phyloP scores from a whole-genome alignment of 2,329 filamentous ascomycete species.

The Thermochaetoides dissita region DNA sequence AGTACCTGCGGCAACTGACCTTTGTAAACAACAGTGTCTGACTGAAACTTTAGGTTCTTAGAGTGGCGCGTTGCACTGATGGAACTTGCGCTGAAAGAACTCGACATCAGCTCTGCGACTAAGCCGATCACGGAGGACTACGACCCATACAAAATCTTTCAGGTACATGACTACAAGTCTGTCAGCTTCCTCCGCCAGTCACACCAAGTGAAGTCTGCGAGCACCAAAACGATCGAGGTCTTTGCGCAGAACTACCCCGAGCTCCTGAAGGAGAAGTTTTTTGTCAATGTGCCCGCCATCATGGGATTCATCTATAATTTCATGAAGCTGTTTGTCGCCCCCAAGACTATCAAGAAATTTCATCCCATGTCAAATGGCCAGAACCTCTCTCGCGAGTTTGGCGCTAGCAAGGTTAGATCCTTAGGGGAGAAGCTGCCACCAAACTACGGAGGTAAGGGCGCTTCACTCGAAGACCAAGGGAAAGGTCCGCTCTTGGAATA shows the following conservation, averaged over 20 bases:
- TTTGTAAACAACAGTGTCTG: neutral
- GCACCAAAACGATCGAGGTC: slow-evolving; percentile 65
- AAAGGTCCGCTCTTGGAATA: slow-evolving; percentile 16
- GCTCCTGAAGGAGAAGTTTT: slow-evolving; percentile 80
- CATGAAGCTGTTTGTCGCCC: slow-evolving; percentile 61
- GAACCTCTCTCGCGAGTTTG: slow-evolving; percentile 47
- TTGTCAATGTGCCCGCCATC: slow-evolving; percentile 79
- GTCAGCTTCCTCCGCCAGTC: slow-evolving; percentile 79
- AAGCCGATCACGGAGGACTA: slow-evolving; percentile 56
- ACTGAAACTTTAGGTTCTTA: slow-evolving; percentile 52
- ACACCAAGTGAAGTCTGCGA: slow-evolving; percentile 59
- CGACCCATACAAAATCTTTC: slow-evolving; percentile 81
- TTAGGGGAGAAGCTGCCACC: slow-evolving; percentile 55
- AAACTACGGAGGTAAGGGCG: slow-evolving; percentile 65
- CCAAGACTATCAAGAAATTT: slow-evolving; percentile 65
- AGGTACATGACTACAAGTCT: slow-evolving; percentile 85
- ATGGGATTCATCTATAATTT: slow-evolving; percentile 78
- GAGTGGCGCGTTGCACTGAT: slow-evolving; percentile 82
- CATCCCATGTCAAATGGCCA: slow-evolving; percentile 63
- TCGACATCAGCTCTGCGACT: slow-evolving; percentile 56
- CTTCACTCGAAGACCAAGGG: slow-evolving; percentile 15
- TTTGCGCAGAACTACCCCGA: slow-evolving; percentile 81
- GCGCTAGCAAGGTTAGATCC: slow-evolving; percentile 34
- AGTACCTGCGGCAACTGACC: slow-evolving; percentile 21
- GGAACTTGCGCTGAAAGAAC: slow-evolving; percentile 67